phyloP scores from a whole-genome alignment of 2,329 filamentous ascomycete genomes.

The Cladosporium sp. region DNA sequence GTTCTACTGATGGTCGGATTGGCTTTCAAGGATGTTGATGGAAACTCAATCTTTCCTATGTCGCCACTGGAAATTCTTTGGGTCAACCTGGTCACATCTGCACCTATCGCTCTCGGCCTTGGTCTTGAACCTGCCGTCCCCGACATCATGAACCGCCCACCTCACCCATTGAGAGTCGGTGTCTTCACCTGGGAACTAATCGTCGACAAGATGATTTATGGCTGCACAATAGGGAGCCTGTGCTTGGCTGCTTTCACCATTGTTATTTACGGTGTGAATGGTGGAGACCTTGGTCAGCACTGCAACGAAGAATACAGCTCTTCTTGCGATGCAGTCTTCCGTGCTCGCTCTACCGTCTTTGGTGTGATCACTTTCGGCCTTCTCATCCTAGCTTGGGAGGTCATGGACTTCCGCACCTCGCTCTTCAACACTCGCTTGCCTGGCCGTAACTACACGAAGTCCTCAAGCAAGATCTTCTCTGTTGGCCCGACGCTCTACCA shows the following conservation, averaged over 20 bases:
- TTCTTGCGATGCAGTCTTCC: conserved; percentile 37
- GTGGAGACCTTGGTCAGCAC: conserved; percentile 35
- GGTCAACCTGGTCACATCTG: conserved; percentile 42
- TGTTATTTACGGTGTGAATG: conserved; percentile 37
- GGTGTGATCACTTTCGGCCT: conserved; percentile 38
- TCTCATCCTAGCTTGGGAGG: conserved; percentile 42
- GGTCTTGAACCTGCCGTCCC: conserved; percentile 39
- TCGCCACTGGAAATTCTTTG: conserved; percentile 42
- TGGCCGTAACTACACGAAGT: conserved; percentile 8
- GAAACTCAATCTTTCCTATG: conserved; percentile 39
- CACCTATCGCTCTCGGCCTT: conserved; percentile 41
- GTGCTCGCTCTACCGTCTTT: conserved; percentile 39
- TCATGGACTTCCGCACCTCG: conserved; percentile 29
- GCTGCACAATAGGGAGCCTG: conserved; percentile 38
- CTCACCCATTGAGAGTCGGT: conserved; percentile 35
- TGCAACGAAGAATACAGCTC: conserved; percentile 39
- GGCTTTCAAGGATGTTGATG: conserved; percentile 38
- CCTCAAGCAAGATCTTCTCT: conserved; percentile 15
- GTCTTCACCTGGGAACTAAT: conserved; percentile 42
- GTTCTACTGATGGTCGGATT: conserved; percentile 41
- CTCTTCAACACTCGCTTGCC: conserved; percentile 8
- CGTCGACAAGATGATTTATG: conserved; percentile 42
- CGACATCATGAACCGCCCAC: conserved; percentile 42
- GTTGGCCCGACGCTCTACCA: conserved; percentile 7
- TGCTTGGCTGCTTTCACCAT: conserved; percentile 38